A percentile compares a stretch with the other conserved stretches of the same genome.
Conservation (phyloP, 2,329 filamentous ascomycete genomes). For the Aspergillus piperis region DNA sequence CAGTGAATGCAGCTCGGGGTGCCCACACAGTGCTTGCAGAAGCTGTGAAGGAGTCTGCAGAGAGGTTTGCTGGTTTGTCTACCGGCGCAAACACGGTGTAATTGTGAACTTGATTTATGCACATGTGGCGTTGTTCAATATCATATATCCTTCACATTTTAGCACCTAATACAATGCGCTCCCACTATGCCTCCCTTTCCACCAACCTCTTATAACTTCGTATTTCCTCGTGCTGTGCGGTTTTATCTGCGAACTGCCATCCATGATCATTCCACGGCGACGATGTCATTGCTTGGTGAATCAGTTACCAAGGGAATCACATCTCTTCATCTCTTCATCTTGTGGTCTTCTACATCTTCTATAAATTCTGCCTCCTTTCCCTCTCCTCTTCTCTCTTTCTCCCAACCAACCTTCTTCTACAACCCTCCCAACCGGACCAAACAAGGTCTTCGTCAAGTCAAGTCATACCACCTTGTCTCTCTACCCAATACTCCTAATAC, state of each 20-base stretch:
- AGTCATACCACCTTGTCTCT: too few species aligned
- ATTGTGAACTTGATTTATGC: neutral
- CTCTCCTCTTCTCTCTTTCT: neutral
- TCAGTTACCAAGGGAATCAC: neutral
- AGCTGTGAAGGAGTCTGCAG: slow-evolving; percentile 60
- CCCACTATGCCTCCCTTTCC: neutral
- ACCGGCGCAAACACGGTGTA: neutral
- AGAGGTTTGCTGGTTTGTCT: slow-evolving; percentile 37
- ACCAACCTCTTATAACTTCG: neutral
- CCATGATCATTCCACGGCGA: neutral
- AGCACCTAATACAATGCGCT: slow-evolving; percentile 3
- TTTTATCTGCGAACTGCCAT: neutral
- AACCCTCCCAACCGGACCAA: neutral
- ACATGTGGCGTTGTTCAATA: neutral
- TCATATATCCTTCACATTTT: slow-evolving; percentile 8
- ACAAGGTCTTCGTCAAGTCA: too few species aligned
- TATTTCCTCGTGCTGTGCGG: neutral
- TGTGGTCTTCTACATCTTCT: neutral
- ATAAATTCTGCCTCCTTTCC: neutral
- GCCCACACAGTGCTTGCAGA: slow-evolving; percentile 62
- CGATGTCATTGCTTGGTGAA: neutral
- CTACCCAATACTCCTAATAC: neutral
- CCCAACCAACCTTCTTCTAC: neutral
- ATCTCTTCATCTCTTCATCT: neutral
- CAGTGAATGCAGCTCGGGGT: slow-evolving; percentile 63